Evolutionary conservation across 2,329 filamentous ascomycete genomes (phyloP), one percentile per base, ranked within the genome.

Genomic region (Paecilomyces fulvus): DNA sequence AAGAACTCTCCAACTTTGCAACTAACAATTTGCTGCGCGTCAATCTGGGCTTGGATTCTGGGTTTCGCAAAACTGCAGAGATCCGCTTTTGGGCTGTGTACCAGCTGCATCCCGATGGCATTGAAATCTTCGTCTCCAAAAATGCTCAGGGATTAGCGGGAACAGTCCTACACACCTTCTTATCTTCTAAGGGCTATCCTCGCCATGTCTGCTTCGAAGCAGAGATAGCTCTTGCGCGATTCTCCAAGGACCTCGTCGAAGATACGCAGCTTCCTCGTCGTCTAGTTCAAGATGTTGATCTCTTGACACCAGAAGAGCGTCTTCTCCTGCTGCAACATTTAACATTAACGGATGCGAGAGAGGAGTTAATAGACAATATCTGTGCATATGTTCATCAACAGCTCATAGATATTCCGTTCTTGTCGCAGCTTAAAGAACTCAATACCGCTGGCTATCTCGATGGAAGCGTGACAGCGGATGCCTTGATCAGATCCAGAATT

Each of bases 141-240:
- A 76, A 75, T 43, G 71, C 71, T 1, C 67, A 70, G n/a, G 76
- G 76, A 51, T 59, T 77, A 7, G 64, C 68, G 20, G 71, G 74
- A 14, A 75, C 74, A 6, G 63, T 79, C 3, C 58, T 79, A 9
- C 77, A 79, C 56, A 77, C 76, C 1, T 79, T 74, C 58, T 63
- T 78, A 3, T 77, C 76, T 1, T 71, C 69, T 30, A 70, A 70
- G 52, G 74, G 71, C 17, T 68, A 72, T 21, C 64, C 70, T 23
- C 69, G 76, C 7, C 66, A 70, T 56, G 63, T 70, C 49, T 73
- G 75, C 56, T 72, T 77, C 43, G 67, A 72, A 51, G 66, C 67
- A 1, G 75, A 78, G 59, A 64, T 68, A 2, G 65, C 67, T 12
- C 62, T 77, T 49, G 70, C 72, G 3, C 60, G 62, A 17, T 77